Conservation (phyloP, 345 rosid species). For the Linum trigynum region DNA sequence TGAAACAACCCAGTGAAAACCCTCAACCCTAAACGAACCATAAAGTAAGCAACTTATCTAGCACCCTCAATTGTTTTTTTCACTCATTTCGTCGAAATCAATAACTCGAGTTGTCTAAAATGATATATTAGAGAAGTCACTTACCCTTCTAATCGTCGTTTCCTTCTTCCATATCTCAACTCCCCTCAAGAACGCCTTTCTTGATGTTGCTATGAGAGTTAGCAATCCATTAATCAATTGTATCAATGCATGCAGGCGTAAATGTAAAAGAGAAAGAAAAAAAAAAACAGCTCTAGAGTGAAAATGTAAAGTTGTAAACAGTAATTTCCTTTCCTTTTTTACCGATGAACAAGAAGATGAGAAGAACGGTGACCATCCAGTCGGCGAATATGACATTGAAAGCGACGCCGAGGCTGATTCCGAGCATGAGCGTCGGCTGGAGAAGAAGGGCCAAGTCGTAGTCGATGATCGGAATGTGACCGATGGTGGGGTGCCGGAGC, state of each 20-base stretch:
- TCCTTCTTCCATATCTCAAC: constrained; percentile 80
- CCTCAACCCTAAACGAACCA: too few species aligned
- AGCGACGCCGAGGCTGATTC: constrained; percentile 49
- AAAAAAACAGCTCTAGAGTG: not conserved
- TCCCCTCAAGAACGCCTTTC: constrained; percentile 74
- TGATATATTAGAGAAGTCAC: too few species aligned
- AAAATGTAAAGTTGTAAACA: too few species aligned
- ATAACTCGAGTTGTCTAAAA: too few species aligned
- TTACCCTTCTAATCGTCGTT: constrained; percentile 52
- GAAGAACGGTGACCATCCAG: constrained; percentile 51
- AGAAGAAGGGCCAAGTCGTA: constrained; percentile 46
- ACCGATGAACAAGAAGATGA: constrained; percentile 47
- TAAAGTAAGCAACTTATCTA: too few species aligned
- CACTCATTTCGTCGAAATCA: too few species aligned
- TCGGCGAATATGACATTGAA: constrained; percentile 49
- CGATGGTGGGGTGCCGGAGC: constrained; percentile 39
- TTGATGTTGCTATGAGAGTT: constrained; percentile 52
- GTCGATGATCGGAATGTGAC: constrained; percentile 42
- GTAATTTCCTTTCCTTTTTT: not conserved
- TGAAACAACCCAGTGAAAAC: not conserved
- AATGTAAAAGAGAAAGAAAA: not conserved
- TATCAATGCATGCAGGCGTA: not conserved
- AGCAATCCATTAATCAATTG: not conserved
- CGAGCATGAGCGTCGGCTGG: constrained; percentile 54
- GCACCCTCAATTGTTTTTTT: too few species aligned